These are phyloP conservation scores for Boletus reticulatus DNA, from an alignment of 768 basidiomycete species.

Conservation along the genomic window DNA sequence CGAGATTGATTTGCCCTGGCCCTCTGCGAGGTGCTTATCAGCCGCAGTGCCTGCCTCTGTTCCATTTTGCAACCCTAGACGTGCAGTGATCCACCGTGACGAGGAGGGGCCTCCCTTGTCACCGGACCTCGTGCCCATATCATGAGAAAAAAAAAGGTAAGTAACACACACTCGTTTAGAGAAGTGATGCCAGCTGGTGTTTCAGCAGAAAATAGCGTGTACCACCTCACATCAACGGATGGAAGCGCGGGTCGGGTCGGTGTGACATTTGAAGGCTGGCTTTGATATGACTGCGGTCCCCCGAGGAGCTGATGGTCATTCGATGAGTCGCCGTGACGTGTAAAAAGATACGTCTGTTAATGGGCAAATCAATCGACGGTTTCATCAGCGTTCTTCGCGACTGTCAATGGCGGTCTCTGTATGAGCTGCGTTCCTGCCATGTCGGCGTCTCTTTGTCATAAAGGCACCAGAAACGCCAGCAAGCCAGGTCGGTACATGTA, in stretches of 20 bases:
- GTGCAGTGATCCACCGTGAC: neutral
- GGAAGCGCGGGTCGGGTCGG: constrained; percentile 21
- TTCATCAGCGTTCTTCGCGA: constrained; percentile 8
- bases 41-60: no score
- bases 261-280: constrained; percentile 34
- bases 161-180: constrained; percentile 4
- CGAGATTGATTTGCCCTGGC: constrained; percentile 4
- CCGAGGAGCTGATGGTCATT: constrained; percentile 37
- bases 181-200: neutral
- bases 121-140: constrained; percentile 4
- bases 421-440: constrained; percentile 19
- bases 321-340: constrained; percentile 41
- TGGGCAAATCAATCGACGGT: constrained; percentile 23
- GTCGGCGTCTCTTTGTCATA: constrained; percentile 31
- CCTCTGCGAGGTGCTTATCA: no score
- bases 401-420: constrained; percentile 1
- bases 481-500: neutral
- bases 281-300: constrained; percentile 30
- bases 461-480: constrained; percentile 5
- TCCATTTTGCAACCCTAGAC: neutral
- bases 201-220: constrained; percentile 13
- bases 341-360: constrained; percentile 34
- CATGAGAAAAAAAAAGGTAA: constrained; percentile 17
- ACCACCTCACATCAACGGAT: constrained; percentile 5
- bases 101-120: constrained; percentile 1